A percentile compares a stretch with the other conserved stretches of the same genome.
Conservation (phyloP, 2,329 filamentous ascomycete genomes). For the Phoma herbarum region DNA sequence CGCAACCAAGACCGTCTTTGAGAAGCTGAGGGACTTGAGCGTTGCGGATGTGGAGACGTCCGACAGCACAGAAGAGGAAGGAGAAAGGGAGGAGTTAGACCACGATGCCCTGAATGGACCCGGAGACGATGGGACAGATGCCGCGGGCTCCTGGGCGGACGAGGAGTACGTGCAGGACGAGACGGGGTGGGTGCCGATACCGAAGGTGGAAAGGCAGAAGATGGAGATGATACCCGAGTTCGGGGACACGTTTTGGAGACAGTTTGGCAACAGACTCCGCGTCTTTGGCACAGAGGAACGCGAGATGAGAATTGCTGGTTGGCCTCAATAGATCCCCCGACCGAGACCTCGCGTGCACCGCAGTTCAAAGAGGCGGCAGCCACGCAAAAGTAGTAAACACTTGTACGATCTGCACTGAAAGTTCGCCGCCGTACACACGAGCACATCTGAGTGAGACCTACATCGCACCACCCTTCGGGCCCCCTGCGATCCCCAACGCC, state of each 20-base stretch:
- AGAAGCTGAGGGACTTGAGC: constrained; percentile 18
- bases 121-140: neutral
- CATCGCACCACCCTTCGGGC: neutral
- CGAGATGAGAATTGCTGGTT: neutral
- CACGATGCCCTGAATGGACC: neutral
- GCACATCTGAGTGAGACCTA: no score
- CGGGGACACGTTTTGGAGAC: constrained; percentile 63
- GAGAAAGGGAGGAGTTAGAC: constrained; percentile 17
- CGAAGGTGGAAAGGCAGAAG: constrained; percentile 29
- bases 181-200: constrained; percentile 33
- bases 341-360: no score
- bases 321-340: neutral
- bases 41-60: constrained; percentile 1
- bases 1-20: constrained; percentile 41
- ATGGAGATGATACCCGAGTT: constrained; percentile 59
- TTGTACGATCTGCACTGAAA: no score
- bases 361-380: no score
- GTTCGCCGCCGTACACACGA: no score
- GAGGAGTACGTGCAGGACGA: constrained; percentile 29
- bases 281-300: constrained; percentile 68
- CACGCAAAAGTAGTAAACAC: no score
- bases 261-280: constrained; percentile 67
- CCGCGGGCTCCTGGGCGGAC: constrained; percentile 33
- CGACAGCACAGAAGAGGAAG: constrained; percentile 3
- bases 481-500: neutral